Evolutionary conservation across 257 asterid species (phyloP).

Genomic region (Ophiorrhiza pumila): DNA sequence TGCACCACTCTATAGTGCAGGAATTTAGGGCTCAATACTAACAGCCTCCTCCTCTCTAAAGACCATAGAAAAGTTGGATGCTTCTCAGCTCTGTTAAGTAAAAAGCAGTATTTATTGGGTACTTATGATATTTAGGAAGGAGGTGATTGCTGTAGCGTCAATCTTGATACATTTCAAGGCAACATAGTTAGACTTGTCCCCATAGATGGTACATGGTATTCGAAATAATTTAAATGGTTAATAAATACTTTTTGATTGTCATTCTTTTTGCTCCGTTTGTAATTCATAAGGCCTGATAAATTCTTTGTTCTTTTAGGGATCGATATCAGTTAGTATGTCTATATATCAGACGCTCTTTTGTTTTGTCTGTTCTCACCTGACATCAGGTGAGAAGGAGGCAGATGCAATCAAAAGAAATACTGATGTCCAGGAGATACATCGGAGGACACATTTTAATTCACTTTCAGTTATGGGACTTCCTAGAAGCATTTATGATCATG

Average conservation of each 20-base stretch:
- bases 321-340: slow-evolving; percentile 93
- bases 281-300: not conserved
- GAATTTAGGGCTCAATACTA: not conserved
- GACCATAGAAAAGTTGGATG: not conserved
- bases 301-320: slow-evolving; percentile 57
- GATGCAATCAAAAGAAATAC: slow-evolving; percentile 80
- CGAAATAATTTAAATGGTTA: not conserved
- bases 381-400: slow-evolving; percentile 81
- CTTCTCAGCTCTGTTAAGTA: not conserved
- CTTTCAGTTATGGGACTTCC: slow-evolving; percentile 64
- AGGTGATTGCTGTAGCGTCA: not conserved
- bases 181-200: not conserved
- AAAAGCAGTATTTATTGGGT: not conserved
- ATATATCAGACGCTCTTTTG: slow-evolving; percentile 91
- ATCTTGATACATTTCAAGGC: not conserved
- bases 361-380: slow-evolving; percentile 74
- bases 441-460: slow-evolving; percentile 71
- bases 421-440: slow-evolving; percentile 79
- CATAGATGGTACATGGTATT: not conserved
- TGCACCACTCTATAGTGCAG: not conserved
- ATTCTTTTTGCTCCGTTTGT: not conserved
- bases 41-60: not conserved
- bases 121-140: not conserved
- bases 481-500: slow-evolving; percentile 74
- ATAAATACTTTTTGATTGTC: not conserved